These are phyloP conservation scores for Globisporangium splendens DNA, from an alignment of 352 stramenopile genomes.

Conservation along the genomic window DNA sequence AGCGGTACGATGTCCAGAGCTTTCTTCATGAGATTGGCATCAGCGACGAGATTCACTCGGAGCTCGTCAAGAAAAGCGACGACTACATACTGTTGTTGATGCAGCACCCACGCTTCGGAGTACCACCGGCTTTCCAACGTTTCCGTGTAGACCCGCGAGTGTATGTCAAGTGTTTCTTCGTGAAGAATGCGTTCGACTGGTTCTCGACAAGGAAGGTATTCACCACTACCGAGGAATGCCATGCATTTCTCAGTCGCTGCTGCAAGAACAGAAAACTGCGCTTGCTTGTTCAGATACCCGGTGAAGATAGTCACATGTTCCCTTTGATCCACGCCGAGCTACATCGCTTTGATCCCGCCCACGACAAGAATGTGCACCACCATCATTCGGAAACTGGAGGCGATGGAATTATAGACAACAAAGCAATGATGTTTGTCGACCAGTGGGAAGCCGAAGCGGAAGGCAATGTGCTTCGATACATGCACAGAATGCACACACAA, in stretches of 20 bases:
- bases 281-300: constrained; percentile 55
- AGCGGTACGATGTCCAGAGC: constrained; percentile 20
- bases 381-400: not conserved
- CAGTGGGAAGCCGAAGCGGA: constrained; percentile 80
- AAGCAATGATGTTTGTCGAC: constrained; percentile 83
- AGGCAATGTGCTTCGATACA: constrained; percentile 53
- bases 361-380: not conserved
- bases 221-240: constrained; percentile 23
- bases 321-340: constrained; percentile 14
- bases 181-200: constrained; percentile 71
- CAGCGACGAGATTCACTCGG: constrained; percentile 35
- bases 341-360: constrained; percentile 2
- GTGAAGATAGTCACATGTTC: constrained; percentile 51
- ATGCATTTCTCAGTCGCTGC: constrained; percentile 65
- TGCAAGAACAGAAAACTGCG: constrained; percentile 73
- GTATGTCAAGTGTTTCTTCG: constrained; percentile 65
- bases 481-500: constrained; percentile 42
- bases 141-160: constrained; percentile 76
- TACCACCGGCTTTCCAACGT: constrained; percentile 41
- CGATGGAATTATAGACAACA: constrained; percentile 14
- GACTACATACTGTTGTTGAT: constrained; percentile 77
- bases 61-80: constrained; percentile 49
- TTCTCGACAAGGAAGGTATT: constrained; percentile 50
- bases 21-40: constrained; percentile 56
- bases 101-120: constrained; percentile 45